A percentile compares a stretch with the other conserved stretches of the same genome.
phyloP scores from a whole-genome alignment of 768 basidiomycete species.

The Psilocybe subaeruginosa region DNA sequence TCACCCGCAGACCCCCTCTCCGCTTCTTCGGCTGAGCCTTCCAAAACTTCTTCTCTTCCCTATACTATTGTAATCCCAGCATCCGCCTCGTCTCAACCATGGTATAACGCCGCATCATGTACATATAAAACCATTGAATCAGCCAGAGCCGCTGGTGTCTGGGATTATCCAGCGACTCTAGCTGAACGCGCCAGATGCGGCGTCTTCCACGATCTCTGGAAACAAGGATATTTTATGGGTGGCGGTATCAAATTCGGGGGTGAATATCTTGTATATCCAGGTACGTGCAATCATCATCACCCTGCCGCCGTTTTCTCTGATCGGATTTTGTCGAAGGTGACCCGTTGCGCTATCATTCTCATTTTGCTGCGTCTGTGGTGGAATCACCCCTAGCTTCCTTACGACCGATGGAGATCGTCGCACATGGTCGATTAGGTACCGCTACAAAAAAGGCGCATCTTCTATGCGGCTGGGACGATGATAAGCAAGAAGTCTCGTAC shows the following conservation, averaged over 20 bases:
- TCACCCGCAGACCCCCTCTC: conserved; percentile 6
- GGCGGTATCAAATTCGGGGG: conserved; percentile 94
- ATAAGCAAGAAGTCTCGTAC: conserved; percentile 65
- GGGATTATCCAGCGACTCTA: conserved; percentile 71
- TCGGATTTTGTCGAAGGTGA: conserved; percentile 59
- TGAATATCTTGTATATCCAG: conserved; percentile 96
- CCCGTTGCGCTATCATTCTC: conserved; percentile 94
- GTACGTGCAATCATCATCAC: conserved; percentile 41
- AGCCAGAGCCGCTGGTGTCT: conserved; percentile 71
- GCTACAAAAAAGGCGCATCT: conserved; percentile 97
- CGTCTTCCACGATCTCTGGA: conserved; percentile 82
- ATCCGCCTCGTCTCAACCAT: conserved; percentile 61
- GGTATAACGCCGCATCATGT: conserved; percentile 54
- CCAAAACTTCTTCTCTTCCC: conserved; percentile 17
- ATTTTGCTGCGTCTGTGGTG: conserved; percentile 87
- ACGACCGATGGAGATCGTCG: conserved; percentile 91
- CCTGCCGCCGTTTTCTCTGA: background rate
- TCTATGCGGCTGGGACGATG: conserved; percentile 86
- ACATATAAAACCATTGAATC: conserved; percentile 58
- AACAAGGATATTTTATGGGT: conserved; percentile 86
- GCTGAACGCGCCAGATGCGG: conserved; percentile 75
- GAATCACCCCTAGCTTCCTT: conserved; percentile 62
- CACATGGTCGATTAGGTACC: conserved; percentile 93
- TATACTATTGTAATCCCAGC: conserved; percentile 72
- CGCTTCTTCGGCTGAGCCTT: conserved; percentile 2